These are phyloP conservation scores for Psilocybe cubensis DNA, from an alignment of 768 basidiomycete species.

Conservation along the genomic window DNA sequence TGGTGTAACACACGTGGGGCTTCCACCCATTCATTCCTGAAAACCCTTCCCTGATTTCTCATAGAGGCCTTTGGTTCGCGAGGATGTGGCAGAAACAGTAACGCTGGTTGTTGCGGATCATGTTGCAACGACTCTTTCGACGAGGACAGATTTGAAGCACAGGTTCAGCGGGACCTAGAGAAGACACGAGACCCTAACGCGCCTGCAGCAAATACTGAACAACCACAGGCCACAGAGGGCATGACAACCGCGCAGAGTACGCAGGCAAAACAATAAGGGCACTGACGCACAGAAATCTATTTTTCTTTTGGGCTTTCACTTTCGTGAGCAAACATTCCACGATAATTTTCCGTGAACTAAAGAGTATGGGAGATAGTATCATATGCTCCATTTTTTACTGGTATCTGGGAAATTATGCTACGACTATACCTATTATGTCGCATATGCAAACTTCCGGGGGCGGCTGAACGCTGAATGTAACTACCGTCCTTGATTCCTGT, in stretches of 20 bases:
- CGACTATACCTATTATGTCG: background rate
- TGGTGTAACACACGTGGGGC: slow-evolving; percentile 25
- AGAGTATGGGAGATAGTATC: background rate
- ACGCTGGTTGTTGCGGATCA: slow-evolving; percentile 47
- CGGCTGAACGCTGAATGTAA: background rate
- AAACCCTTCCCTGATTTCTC: background rate
- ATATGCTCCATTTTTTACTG: background rate
- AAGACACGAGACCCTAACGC: slow-evolving; percentile 37
- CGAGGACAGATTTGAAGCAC: slow-evolving; percentile 46
- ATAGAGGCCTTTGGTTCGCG: slow-evolving; percentile 34
- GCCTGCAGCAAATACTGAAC: slow-evolving; percentile 13
- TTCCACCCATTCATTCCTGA: background rate
- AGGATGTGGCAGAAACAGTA: slow-evolving; percentile 30
- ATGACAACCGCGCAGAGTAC: slow-evolving; percentile 19
- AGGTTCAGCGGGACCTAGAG: slow-evolving; percentile 40
- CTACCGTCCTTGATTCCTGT: background rate
- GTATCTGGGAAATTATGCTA: background rate
- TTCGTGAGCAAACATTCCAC: background rate
- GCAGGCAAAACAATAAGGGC: background rate
- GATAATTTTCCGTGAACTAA: background rate
- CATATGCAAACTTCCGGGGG: background rate
- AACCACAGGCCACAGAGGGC: slow-evolving; percentile 25
- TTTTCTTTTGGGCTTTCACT: background rate
- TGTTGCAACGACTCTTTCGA: slow-evolving; percentile 49
- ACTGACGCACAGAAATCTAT: background rate